phyloP scores from a whole-genome alignment of 768 basidiomycete species.

The Amanita molliuscula region DNA sequence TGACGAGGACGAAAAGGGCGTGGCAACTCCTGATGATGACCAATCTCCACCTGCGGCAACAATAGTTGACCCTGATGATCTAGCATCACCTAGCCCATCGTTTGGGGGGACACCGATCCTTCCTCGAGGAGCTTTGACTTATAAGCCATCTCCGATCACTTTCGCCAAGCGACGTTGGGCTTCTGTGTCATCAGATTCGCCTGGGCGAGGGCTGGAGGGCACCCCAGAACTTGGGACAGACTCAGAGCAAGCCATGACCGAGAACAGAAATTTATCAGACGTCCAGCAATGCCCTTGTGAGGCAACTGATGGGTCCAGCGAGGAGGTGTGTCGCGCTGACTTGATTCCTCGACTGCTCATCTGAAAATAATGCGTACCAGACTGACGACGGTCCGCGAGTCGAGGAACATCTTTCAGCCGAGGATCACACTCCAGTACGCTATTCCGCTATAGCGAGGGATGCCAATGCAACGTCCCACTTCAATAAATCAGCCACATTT shows the following conservation, averaged over 20 bases:
- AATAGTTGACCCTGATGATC: constrained; percentile 15
- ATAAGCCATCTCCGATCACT: constrained; percentile 53
- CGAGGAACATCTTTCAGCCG: neutral
- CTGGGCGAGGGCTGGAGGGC: neutral
- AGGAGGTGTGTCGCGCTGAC: constrained; percentile 1
- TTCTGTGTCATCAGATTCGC: constrained; percentile 23
- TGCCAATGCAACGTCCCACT: constrained; percentile 6
- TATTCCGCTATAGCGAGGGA: constrained; percentile 8
- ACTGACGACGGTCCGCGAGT: neutral
- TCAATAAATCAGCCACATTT: constrained; percentile 28
- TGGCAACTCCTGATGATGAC: constrained; percentile 51
- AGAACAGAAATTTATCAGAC: neutral
- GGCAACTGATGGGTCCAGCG: neutral
- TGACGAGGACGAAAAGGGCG: constrained; percentile 37
- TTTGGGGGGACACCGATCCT: constrained; percentile 13
- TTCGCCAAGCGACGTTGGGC: constrained; percentile 57
- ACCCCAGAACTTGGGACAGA: neutral
- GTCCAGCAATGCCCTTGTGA: neutral
- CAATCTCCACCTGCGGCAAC: constrained; percentile 29
- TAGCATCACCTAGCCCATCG: constrained; percentile 7
- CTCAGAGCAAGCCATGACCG: neutral
- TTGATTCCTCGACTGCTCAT: neutral
- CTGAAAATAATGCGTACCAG: neutral
- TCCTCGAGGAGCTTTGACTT: constrained; percentile 34
- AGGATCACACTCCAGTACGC: constrained; percentile 3